Evolutionary conservation across 306 rosid species (phyloP), one percentile per base, ranked within the genome.

Genomic region (Cicer judaicum): DNA sequence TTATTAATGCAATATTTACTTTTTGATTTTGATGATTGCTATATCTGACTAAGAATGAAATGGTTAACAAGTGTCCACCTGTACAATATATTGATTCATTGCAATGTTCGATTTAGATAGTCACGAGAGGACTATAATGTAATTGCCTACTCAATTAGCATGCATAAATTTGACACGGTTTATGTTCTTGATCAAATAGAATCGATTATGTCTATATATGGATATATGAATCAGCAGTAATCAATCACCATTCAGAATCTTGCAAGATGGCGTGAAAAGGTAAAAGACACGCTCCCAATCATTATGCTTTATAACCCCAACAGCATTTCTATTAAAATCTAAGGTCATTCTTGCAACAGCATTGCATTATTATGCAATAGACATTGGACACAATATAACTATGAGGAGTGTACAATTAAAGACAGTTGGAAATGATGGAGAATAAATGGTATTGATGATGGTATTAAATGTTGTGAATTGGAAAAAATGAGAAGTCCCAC

Each of bases 211-310:
- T 16, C 12, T 16, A 54, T 54, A 18, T 18, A 41, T 36, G 60
- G 53, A 68, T 53, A 70, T 44, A 55, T 42, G 49, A 44, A 54
- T 1, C 21, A 41, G 54, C n/a, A 49, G 18, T n/a, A 14, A 50
- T 10, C 5, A 50, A 50, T 10, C 10, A 50, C 6, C 6, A 75
- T 7, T 24, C 57, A 66, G 68, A 76, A 76, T 76, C 49, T 29
- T 29, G 34, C 55, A 76, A 10, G 39, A 57, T 72, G 42, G 7
- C 44, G 7, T 73, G 70, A 57, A 38, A 36, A 18, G 9, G 62
- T 68, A 68, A 68, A 3, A 16, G 70, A 77, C 63, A 68, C 36
- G 69, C 11, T 13, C 38, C 10, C 47, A 53, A n/a, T 24, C 60
- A 15, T 53, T 53, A 52, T 52, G 11, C 60, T 54, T 53, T 53